These are phyloP conservation scores for Gryganskiella cystojenkinii DNA, from an alignment of 192 early-diverging fungal genomes.

Conservation along the genomic window DNA sequence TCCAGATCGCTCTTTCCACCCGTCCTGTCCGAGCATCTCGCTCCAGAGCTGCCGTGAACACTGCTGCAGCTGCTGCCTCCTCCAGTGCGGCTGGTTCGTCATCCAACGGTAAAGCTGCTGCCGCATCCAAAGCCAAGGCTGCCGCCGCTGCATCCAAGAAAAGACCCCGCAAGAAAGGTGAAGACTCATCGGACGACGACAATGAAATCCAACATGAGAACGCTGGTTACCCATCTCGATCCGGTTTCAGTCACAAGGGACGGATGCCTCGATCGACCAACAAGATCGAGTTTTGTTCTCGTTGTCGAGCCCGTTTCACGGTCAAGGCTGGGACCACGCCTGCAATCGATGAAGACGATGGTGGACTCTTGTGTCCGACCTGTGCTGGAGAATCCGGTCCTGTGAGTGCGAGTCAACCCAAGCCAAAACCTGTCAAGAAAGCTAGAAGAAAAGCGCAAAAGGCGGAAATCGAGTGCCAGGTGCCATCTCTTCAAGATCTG, in stretches of 20 bases:
- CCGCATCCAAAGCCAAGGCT: conserved; percentile 8
- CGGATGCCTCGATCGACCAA: conserved; percentile 27
- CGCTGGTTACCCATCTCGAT: conserved; percentile 30
- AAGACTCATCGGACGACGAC: conserved; percentile 40
- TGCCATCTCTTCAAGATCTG: conserved; percentile 70
- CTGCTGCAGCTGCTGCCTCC: conserved; percentile 10
- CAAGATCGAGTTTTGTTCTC: conserved; percentile 57
- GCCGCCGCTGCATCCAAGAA: conserved; percentile 29
- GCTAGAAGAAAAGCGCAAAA: conserved; percentile 37
- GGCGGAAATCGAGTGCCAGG: conserved; percentile 61
- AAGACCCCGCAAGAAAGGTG: conserved; percentile 28
- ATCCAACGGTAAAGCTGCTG: neutral
- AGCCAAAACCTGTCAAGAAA: conserved; percentile 6
- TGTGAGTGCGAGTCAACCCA: conserved; percentile 3
- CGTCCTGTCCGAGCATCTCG: conserved; percentile 17
- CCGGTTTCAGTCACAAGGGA: conserved; percentile 46
- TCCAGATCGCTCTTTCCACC: conserved; percentile 11
- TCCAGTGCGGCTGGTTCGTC: neutral
- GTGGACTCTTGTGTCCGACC: conserved; percentile 40
- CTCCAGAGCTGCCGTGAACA: conserved; percentile 1
- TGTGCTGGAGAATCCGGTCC: conserved; percentile 14
- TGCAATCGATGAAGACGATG: conserved; percentile 31
- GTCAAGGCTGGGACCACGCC: conserved; percentile 36
- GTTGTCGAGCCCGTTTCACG: conserved; percentile 56
- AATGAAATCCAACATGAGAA: conserved; percentile 42